Conservation (phyloP, 352 stramenopile species). For the Phytopythium litorale region DNA sequence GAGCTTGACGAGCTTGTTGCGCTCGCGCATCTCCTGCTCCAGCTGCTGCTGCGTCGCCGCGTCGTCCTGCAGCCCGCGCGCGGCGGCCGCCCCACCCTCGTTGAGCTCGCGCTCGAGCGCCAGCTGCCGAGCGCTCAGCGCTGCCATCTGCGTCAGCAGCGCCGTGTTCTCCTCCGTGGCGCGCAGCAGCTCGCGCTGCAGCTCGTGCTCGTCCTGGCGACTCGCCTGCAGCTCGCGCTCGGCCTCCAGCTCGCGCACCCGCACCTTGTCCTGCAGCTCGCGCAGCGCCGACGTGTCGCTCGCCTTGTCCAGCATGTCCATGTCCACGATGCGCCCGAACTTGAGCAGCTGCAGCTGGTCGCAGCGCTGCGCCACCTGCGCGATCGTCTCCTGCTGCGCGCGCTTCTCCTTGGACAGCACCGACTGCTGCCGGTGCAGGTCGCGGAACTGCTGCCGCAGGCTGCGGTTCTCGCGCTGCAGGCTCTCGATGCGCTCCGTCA, state of each 20-base stretch:
- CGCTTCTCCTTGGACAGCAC: conserved; percentile 79
- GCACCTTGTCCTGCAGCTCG: conserved; percentile 71
- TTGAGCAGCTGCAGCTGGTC: conserved; percentile 83
- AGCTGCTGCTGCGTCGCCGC: conserved; percentile 24
- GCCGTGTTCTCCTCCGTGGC: conserved; percentile 84
- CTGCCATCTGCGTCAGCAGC: conserved; percentile 71
- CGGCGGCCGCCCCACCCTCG: conserved; percentile 28
- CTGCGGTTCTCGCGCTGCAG: conserved; percentile 82
- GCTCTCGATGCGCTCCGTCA: conserved; percentile 72
- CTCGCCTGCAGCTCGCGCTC: conserved; percentile 39
- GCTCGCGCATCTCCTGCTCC: conserved; percentile 82
- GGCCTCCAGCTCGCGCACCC: conserved; percentile 68
- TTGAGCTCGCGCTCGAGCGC: conserved; percentile 88
- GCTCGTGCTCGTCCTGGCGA: conserved; percentile 51
- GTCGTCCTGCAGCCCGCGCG: conserved; percentile 51
- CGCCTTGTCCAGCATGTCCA: conserved; percentile 87
- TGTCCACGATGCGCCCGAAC: conserved; percentile 78
- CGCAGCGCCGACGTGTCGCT: conserved; percentile 66
- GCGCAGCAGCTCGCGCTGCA: conserved; percentile 72
- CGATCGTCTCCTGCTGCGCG: conserved; percentile 63
- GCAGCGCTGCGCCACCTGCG: conserved; percentile 54
- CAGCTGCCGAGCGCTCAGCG: conserved; percentile 71
- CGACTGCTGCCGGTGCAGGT: conserved; percentile 86
- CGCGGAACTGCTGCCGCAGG: conserved; percentile 85
- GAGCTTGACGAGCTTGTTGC: conserved; percentile 85